Evolutionary conservation across 345 rosid genomes (phyloP), one percentile per base, ranked within the genome.

Genomic region (Citrus sp.): DNA sequence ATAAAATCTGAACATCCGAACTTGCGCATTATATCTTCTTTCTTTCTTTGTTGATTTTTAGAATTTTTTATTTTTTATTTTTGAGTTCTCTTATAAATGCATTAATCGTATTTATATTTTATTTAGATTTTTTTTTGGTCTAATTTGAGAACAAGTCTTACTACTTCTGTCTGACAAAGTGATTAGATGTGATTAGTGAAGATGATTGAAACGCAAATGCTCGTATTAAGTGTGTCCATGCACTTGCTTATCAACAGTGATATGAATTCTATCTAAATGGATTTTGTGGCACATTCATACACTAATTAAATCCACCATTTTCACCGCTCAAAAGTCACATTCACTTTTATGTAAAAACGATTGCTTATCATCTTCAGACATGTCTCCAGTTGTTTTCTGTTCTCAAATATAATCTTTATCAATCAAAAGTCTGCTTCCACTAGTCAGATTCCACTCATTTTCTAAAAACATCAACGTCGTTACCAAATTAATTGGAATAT

Each of bases 401-500:
- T 62, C 42, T 54, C 28, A n/a, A 51, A 28, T n/a, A 35, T 10
- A 34, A 21, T n/a, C 38, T 49, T n/a, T 27, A 70, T 35, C 4
- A 42, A 10, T 27, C 12, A 21, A 60, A 65, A 27, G 82, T 72
- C 67, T n/a, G 14, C 25, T 37, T 67, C 76, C 64, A 75, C 77
- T 8, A 79, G 81, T 83, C 82, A 76, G 87, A 86, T 70, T 51
- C 86, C 89, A 88, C 86, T 80, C 18, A 18, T 51, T 64, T 37
- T 18, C n/a, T 38, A 42, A 27, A 76, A 80, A 70, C 81, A 80
- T 89, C 89, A 78, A 73, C 87, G 37, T 87, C 87, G 38, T 68
- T 71, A 87, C 89, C 90, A 69, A 85, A 85, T 80, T 82, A 67
- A 73, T 75, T 2, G 16, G 37, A 34, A 63, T 75, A 72, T 63